Evolutionary conservation across 2,329 filamentous ascomycete species (phyloP).

Genomic region (Trichoderma brevicompactum): DNA sequence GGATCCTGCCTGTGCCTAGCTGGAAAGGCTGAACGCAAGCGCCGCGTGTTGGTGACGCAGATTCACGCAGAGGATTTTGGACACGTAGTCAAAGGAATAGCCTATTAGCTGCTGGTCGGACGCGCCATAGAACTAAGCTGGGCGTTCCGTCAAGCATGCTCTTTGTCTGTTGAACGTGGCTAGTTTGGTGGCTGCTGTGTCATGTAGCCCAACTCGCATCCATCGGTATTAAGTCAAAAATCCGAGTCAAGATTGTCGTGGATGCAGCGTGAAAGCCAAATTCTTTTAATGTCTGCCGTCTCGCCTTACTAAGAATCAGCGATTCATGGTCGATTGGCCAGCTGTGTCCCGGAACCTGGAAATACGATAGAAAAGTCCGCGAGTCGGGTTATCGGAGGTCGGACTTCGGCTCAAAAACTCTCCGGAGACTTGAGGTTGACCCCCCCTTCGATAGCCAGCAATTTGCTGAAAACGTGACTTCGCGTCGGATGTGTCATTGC

Average conservation of each 20-base stretch:
- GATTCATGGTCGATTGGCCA: background rate
- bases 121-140: background rate
- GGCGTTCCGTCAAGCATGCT: background rate
- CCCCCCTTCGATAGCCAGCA: background rate
- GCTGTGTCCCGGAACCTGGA: background rate
- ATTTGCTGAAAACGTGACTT: conserved; percentile 27
- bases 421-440: background rate
- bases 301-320: background rate
- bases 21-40: background rate
- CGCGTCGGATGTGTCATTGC: conserved; percentile 14
- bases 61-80: conserved; percentile 1
- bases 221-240: background rate
- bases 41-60: conserved; percentile 9
- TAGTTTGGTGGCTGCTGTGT: background rate
- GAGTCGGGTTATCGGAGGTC: background rate
- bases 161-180: background rate
- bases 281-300: background rate
- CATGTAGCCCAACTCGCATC: background rate
- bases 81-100: background rate
- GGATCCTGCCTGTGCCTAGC: background rate
- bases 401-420: conserved; percentile 23
- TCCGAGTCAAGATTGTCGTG: background rate
- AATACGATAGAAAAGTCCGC: background rate
- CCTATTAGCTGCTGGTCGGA: background rate
- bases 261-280: too few species aligned